A percentile compares a stretch with the other conserved stretches of the same genome.
phyloP scores from a whole-genome alignment of 164 flowering plant species.

The Litsea cubeba region DNA sequence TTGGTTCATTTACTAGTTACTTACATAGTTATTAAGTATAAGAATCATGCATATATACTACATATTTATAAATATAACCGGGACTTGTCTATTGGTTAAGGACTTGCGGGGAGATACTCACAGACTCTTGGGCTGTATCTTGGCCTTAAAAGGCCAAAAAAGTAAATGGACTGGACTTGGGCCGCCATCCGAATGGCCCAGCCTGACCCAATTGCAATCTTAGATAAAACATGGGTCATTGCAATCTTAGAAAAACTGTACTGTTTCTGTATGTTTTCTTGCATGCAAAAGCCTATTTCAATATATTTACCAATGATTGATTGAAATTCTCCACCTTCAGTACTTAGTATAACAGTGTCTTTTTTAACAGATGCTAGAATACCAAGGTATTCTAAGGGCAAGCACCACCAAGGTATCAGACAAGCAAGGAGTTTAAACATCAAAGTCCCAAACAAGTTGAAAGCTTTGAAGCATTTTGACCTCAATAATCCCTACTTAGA shows the following conservation, averaged over 20 bases:
- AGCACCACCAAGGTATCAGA: conserved; percentile 1
- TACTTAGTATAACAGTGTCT: not conserved
- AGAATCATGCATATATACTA: not conserved
- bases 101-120: not conserved
- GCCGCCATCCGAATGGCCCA: too few relatives aligned
- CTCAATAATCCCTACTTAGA: conserved; percentile 8
- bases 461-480: conserved; percentile 26
- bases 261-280: not conserved
- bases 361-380: conserved; percentile 43
- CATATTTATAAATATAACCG: not conserved
- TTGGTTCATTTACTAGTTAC: not conserved
- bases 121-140: not conserved
- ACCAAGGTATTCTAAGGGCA: conserved; percentile 15
- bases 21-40: not conserved
- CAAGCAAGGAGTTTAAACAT: conserved; percentile 7
- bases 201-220: too few relatives aligned
- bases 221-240: too few relatives aligned
- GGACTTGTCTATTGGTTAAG: not conserved
- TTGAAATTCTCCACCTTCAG: not conserved
- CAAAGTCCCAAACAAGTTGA: conserved; percentile 24
- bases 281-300: too few relatives aligned
- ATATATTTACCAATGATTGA: not conserved
- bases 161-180: too few relatives aligned
- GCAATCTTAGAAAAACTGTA: too few relatives aligned
- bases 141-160: too few relatives aligned